Base-by-base conservation (phyloP, 1,139 yeast genomes). In the Geotrichum aggregatum region DNA sequence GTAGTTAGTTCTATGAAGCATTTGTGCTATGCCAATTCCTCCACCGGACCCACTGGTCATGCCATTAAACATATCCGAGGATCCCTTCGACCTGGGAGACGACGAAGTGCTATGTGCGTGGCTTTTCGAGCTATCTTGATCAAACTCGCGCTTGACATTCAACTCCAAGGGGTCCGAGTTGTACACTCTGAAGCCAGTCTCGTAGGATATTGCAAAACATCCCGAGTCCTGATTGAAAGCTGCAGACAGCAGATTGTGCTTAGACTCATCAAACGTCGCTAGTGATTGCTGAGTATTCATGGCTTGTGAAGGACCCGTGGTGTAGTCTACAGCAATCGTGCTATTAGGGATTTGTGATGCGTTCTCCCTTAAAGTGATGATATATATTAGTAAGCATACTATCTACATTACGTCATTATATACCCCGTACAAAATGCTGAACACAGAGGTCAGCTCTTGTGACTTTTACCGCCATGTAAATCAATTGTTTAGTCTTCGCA, bases 1-100 rank as follows among this genome's bases (percentile, higher is more conserved):
- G 65, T 89, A 89, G 69, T 91, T 91, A 0, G 97, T 89, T 44
- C 96, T 76, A 65, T 88, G 87, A 13, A 91, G 80, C 96, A 91
- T 87, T 49, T 84, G 76, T 1, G 85, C 80, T 40, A 77, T 74
- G 2, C 94, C 95, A 24, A 88, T 80, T 0, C 96, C 96, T 19
- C 74, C 74, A 30, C 35, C 35, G n/a, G 47, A 28, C 16, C 46
- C 49, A 30, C 21, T 24, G 18, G 28, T 28, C 30, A 36, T 65
- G 1, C 75, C 76, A 8, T 35, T n/a, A 5, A 18, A 10, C 14
- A 13, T n/a, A 6, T 31, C 45, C 5, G 34, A n/a, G 7, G 34
- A 26, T 11, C 22, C 18, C 34, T 21, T 26, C 4, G 48, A 34
- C 7, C 35, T 13, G 5, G 40, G 40, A n/a, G 48, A 35, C 21